Evolutionary conservation across 2,329 filamentous ascomycete species (phyloP).

Genomic region (Hymenoscyphus fructigenus): DNA sequence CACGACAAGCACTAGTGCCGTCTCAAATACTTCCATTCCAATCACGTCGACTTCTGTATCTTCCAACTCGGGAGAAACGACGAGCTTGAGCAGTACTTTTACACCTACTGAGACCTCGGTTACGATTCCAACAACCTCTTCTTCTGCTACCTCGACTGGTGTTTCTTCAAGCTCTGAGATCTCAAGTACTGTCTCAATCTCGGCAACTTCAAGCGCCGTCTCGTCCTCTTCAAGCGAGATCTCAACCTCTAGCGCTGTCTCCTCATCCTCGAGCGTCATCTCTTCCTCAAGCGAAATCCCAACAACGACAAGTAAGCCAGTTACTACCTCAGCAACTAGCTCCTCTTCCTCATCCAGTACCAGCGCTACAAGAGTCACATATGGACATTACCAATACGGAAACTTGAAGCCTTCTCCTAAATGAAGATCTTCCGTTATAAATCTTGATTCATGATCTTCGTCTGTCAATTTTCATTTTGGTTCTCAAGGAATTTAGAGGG

Average conservation of each 20-base stretch:
- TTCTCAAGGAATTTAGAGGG: background rate
- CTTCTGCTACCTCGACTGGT: background rate
- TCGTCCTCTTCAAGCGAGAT: background rate
- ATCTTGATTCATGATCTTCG: background rate
- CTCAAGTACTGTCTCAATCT: background rate
- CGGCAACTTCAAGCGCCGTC: background rate
- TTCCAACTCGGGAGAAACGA: background rate
- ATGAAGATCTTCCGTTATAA: background rate
- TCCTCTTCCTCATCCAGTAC: background rate
- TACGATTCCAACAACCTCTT: background rate
- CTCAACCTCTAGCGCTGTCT: background rate
- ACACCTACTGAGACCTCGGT: background rate
- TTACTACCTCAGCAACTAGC: background rate
- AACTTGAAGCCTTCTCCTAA: background rate
- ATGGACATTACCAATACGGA: background rate
- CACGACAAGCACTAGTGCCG: background rate
- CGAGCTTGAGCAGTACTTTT: background rate
- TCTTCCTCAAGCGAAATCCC: background rate
- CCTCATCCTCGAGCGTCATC: background rate
- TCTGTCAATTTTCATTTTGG: background rate
- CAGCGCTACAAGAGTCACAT: background rate
- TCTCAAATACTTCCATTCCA: background rate
- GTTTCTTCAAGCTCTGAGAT: background rate
- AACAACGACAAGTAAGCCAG: background rate
- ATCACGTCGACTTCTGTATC: background rate